These are phyloP conservation scores for Draba incana DNA, from an alignment of 345 rosid genomes.

Conservation along the genomic window DNA sequence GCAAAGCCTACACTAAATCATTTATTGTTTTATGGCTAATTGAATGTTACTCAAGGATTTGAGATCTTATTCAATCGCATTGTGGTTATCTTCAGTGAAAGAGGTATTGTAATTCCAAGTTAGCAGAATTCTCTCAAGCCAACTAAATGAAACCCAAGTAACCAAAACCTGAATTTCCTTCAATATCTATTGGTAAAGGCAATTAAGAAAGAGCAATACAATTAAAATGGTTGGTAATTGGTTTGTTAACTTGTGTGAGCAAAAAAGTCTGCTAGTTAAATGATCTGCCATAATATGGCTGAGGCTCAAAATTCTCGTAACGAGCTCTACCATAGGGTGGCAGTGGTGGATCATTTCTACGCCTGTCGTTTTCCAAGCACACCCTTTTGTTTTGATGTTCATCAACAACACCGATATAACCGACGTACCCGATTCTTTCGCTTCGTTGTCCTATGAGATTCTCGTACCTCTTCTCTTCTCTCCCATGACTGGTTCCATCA, in stretches of 20 bases:
- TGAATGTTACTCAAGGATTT: background rate
- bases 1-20: conserved; percentile 17
- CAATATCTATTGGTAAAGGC: too few species aligned
- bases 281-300: conserved; percentile 6
- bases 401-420: background rate
- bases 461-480: background rate
- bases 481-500: background rate
- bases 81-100: background rate
- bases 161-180: background rate
- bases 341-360: background rate
- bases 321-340: conserved; percentile 11
- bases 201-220: too few species aligned
- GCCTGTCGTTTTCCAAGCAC: background rate
- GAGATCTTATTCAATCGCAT: background rate
- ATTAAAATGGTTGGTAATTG: too few species aligned
- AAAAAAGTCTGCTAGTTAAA: background rate
- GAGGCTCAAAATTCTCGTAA: background rate
- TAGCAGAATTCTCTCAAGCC: too few species aligned
- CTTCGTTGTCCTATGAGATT: background rate
- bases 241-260: background rate
- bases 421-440: background rate
- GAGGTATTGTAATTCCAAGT: too few species aligned
- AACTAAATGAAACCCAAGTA: background rate
- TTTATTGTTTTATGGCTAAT: background rate
- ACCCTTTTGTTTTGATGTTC: conserved; percentile 19